Percentiles rank a stretch among this genome's conserved stretches.
Evolutionary conservation across 768 basidiomycete genomes (phyloP).

Genomic region (Daedalea quercina): DNA sequence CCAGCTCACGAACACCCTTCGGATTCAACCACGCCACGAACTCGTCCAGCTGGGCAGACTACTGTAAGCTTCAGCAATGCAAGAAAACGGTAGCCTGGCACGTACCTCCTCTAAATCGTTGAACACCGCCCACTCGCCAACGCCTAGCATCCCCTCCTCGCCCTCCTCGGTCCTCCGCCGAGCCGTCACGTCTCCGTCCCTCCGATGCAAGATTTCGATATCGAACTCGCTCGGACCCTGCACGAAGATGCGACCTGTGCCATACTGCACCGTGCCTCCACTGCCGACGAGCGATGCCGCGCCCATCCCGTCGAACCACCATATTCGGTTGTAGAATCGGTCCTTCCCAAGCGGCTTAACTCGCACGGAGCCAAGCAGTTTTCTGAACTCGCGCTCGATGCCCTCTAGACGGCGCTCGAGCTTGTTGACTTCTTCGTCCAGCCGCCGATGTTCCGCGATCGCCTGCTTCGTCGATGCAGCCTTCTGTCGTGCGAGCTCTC

Average conservation of each 20-base stretch:
- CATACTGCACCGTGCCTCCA: constrained; percentile 76
- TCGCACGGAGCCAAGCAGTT: constrained; percentile 76
- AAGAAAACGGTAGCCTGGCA: neutral
- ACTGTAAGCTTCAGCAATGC: constrained; percentile 1
- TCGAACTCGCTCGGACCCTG: constrained; percentile 90
- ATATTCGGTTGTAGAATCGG: constrained; percentile 89
- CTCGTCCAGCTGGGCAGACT: constrained; percentile 57
- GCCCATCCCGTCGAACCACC: constrained; percentile 99
- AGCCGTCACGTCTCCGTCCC: constrained; percentile 45
- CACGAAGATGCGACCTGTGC: constrained; percentile 84
- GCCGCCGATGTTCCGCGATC: constrained; percentile 71
- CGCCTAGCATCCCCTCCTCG: constrained; percentile 58
- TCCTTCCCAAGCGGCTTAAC: constrained; percentile 88
- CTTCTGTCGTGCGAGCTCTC: constrained; percentile 73
- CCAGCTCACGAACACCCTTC: constrained; percentile 85
- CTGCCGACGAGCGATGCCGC: constrained; percentile 72
- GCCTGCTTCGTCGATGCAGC: constrained; percentile 78
- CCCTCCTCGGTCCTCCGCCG: constrained; percentile 78
- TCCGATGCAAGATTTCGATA: constrained; percentile 56
- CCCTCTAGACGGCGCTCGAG: constrained; percentile 74
- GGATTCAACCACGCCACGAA: constrained; percentile 87
- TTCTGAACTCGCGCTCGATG: constrained; percentile 92
- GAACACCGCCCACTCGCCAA: constrained; percentile 90
- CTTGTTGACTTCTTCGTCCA: constrained; percentile 85
- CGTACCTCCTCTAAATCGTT: constrained; percentile 82